These are phyloP conservation scores for Candida montana DNA, from an alignment of 805 yeast species.

Conservation along the genomic window DNA sequence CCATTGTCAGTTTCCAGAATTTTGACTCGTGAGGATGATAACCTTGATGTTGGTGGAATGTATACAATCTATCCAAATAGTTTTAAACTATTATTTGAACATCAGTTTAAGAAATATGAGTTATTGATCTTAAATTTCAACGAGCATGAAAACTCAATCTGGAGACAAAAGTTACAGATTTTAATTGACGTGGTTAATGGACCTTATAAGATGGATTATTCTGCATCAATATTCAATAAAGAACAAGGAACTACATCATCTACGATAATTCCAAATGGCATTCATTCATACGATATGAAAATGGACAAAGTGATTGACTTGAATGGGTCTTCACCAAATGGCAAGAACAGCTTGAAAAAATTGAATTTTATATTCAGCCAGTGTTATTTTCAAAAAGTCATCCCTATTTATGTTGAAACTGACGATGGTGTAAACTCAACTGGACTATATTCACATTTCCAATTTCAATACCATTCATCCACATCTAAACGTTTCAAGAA, in stretches of 20 bases:
- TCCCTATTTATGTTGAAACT: constrained; percentile 18
- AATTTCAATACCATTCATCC: constrained; percentile 4
- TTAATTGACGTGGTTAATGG: constrained; percentile 28
- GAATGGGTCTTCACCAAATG: background rate
- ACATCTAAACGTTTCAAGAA: constrained; percentile 3
- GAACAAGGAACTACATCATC: constrained; percentile 21
- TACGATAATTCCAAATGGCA: constrained; percentile 15
- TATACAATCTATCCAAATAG: constrained; percentile 28
- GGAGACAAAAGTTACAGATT: constrained; percentile 35
- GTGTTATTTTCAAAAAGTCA: constrained; percentile 24
- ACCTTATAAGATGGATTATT: constrained; percentile 29
- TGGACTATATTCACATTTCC: too few species aligned
- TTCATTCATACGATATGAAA: constrained; percentile 20
- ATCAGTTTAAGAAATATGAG: constrained; percentile 38
- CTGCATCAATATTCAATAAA: constrained; percentile 18
- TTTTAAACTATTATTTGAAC: constrained; percentile 45
- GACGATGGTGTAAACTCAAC: constrained; percentile 6
- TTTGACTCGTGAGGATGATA: constrained; percentile 23
- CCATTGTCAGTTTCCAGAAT: constrained; percentile 36
- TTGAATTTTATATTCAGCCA: constrained; percentile 9
- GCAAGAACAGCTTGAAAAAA: background rate
- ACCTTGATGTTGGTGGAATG: constrained; percentile 25
- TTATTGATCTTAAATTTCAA: constrained; percentile 32
- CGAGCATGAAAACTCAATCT: constrained; percentile 31
- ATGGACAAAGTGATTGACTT: constrained; percentile 13